These are phyloP conservation scores for Hymenoscyphus fraxineus DNA, from an alignment of 2,329 filamentous ascomycete genomes.

Conservation along the genomic window DNA sequence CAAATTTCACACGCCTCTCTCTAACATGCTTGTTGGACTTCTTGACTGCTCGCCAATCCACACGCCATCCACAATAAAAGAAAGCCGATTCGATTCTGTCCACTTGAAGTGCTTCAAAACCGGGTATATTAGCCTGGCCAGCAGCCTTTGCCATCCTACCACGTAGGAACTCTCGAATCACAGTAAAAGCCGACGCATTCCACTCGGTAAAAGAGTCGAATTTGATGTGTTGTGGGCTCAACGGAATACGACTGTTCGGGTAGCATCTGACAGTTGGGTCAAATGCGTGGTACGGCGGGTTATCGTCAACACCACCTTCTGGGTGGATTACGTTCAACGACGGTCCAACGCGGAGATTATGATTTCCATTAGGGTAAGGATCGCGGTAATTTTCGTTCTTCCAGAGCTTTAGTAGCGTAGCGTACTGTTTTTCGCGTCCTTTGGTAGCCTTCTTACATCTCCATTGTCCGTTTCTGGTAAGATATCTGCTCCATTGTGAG, in stretches of 20 bases:
- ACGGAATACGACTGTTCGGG: conserved; percentile 13
- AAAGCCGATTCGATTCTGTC: conserved; percentile 19
- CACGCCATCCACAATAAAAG: conserved; percentile 17
- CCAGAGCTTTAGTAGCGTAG: conserved; percentile 7
- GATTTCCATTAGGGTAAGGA: conserved; percentile 13
- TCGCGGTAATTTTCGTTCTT: conserved; percentile 9
- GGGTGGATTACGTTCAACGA: conserved; percentile 15
- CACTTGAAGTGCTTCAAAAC: conserved; percentile 4
- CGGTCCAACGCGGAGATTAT: conserved; percentile 10
- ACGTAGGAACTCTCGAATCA: conserved; percentile 15
- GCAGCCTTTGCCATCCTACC: conserved; percentile 2
- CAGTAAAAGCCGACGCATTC: background rate
- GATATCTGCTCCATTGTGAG: conserved; percentile 7
- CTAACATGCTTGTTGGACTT: conserved; percentile 13
- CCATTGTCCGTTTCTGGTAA: conserved; percentile 15
- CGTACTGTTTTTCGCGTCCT: conserved; percentile 7
- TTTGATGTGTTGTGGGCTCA: conserved; percentile 11
- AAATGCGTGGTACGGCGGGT: background rate
- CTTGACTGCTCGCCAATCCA: conserved; percentile 15
- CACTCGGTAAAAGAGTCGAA: conserved; percentile 6
- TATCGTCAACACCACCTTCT: background rate
- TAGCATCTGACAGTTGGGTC: conserved; percentile 9
- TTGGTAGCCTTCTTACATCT: background rate
- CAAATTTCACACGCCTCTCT: background rate
- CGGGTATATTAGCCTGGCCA: background rate